Percentiles rank a stretch among this genome's conserved stretches.
Evolutionary conservation across 1,284 basidiomycete genomes (phyloP).

Genomic region (Papiliotrema terrestris): DNA sequence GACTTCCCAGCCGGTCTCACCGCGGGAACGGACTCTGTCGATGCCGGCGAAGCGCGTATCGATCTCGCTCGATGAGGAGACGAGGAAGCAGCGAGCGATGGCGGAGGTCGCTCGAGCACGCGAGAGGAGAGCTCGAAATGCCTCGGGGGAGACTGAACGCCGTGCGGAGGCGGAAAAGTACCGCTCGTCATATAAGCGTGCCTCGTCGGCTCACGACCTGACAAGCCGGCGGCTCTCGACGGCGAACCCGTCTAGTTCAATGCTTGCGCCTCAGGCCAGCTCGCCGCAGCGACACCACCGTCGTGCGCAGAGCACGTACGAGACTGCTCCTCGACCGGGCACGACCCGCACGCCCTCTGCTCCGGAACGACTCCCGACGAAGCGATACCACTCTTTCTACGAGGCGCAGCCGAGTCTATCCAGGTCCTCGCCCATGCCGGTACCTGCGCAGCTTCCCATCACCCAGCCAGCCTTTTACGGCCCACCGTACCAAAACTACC

Average conservation of each 20-base stretch:
- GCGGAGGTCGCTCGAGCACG: constrained; percentile 28
- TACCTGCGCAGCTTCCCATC: too few species aligned
- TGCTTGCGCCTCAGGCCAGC: neutral
- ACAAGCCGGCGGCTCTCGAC: neutral
- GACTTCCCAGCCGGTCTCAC: neutral
- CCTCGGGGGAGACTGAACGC: constrained; percentile 27
- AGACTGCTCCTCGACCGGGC: neutral
- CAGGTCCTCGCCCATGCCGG: too few species aligned
- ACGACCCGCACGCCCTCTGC: neutral
- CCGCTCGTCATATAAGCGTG: neutral
- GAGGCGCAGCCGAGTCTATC: neutral
- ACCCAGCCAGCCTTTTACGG: too few species aligned
- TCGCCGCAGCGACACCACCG: neutral
- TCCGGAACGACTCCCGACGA: neutral
- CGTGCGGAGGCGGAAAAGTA: constrained; percentile 17
- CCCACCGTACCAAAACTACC: too few species aligned
- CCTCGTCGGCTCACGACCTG: neutral
- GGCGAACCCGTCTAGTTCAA: neutral
- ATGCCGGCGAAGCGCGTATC: constrained; percentile 3
- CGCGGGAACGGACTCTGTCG: neutral
- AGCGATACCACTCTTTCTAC: constrained; percentile 10
- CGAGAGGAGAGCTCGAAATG: constrained; percentile 28
- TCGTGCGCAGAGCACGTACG: constrained; percentile 1
- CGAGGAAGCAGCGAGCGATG: constrained; percentile 11
- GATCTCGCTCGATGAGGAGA: constrained; percentile 2